Conservation (phyloP, 306 rosid species). For the Dryas alaskensis region DNA sequence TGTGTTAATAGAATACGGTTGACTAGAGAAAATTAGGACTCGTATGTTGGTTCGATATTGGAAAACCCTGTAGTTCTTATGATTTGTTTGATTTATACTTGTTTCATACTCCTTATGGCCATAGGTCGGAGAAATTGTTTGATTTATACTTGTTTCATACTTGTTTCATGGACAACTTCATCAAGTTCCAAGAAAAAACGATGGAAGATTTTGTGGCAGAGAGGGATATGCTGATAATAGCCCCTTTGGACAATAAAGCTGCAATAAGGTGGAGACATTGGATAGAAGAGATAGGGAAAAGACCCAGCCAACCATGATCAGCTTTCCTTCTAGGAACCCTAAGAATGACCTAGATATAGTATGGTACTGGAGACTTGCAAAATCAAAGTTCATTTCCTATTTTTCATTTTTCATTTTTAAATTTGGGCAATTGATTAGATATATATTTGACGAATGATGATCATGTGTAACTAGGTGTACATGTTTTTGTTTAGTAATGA, state of each 20-base stretch:
- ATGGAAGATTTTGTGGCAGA: slow-evolving; percentile 52
- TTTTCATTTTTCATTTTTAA: too few species aligned
- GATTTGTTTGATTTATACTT: not conserved
- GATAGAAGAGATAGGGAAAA: slow-evolving; percentile 41
- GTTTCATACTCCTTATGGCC: slow-evolving; percentile 12
- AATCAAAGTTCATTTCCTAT: too few species aligned
- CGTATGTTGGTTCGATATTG: too few species aligned
- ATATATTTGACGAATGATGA: too few species aligned
- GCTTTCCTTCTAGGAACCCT: too few species aligned
- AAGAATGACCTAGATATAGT: too few species aligned
- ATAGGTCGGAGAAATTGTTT: slow-evolving; percentile 41
- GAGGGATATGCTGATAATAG: slow-evolving; percentile 40
- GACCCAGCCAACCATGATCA: too few species aligned
- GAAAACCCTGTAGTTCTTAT: not conserved
- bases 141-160: too few species aligned
- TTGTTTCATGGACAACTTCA: slow-evolving; percentile 38
- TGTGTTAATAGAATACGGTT: not conserved
- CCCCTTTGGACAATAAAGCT: slow-evolving; percentile 39
- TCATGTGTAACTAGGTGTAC: too few species aligned
- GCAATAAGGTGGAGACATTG: slow-evolving; percentile 55
- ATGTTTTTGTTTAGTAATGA: too few species aligned
- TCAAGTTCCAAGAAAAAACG: slow-evolving; percentile 48
- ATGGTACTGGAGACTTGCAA: too few species aligned
- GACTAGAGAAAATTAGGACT: not conserved
- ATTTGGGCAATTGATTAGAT: too few species aligned